These are phyloP conservation scores for Thymus mandschuricus DNA, from an alignment of 257 asterid genomes.

Conservation along the genomic window DNA sequence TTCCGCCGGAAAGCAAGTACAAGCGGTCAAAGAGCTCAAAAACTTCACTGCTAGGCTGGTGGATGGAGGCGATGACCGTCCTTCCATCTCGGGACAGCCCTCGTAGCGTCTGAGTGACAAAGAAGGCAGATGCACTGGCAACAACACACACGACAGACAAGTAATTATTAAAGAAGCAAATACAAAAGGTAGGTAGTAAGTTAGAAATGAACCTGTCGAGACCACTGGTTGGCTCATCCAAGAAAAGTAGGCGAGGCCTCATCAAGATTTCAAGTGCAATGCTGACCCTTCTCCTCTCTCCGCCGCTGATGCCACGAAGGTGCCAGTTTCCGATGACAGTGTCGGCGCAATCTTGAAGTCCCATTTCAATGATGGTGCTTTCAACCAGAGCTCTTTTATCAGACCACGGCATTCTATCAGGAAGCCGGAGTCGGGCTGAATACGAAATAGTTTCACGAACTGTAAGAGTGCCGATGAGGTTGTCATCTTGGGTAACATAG, in stretches of 20 bases:
- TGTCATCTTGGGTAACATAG: slow-evolving; percentile 96
- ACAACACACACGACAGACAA: neutral
- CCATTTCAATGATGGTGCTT: slow-evolving; percentile 96
- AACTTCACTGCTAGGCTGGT: slow-evolving; percentile 98
- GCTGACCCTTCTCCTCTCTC: slow-evolving; percentile 93
- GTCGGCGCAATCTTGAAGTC: slow-evolving; percentile 96
- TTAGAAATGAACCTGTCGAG: slow-evolving; percentile 69
- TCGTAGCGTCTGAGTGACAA: slow-evolving; percentile 88
- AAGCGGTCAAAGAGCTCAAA: slow-evolving; percentile 89
- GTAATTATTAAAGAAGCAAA: neutral
- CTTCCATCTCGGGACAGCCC: slow-evolving; percentile 89
- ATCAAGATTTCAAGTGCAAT: slow-evolving; percentile 87
- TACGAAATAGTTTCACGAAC: slow-evolving; percentile 87
- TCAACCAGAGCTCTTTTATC: slow-evolving; percentile 80
- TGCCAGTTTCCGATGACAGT: slow-evolving; percentile 98
- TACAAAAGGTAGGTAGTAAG: too few species aligned
- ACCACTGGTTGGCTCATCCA: slow-evolving; percentile 97
- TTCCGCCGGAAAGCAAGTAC: slow-evolving; percentile 89
- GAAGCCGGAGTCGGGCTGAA: slow-evolving; percentile 83
- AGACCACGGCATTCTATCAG: slow-evolving; percentile 78
- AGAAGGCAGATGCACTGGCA: slow-evolving; percentile 94
- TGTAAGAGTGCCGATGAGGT: slow-evolving; percentile 88
- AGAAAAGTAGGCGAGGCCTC: slow-evolving; percentile 94
- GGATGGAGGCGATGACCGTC: slow-evolving; percentile 94
- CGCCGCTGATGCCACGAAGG: slow-evolving; percentile 92